Base-by-base conservation (phyloP, 2,329 filamentous ascomycete genomes). In the Aspergillus versicolor region DNA sequence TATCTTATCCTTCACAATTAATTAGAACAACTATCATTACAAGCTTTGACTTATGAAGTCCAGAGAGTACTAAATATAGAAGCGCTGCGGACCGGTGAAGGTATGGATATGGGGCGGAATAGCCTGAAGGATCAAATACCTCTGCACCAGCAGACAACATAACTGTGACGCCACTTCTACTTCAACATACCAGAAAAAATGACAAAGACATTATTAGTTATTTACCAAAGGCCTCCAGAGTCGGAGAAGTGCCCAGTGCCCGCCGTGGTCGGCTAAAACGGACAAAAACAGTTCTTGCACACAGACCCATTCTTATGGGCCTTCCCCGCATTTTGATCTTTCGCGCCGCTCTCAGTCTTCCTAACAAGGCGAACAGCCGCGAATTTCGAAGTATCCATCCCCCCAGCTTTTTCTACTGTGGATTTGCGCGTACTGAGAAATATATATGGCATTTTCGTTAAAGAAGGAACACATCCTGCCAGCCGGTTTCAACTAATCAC, bases 221-320 rank as follows among this genome's bases (percentile, higher is more conserved):
- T 37, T 13, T n/a, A 37, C 34, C 27, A 30, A 30, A 30, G 34
- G 12, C 3, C 34, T 7, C n/a, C n/a, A 12, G 34, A n/a, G 12
- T 7, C n/a, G 34, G 34, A n/a, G 13, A n/a, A 37, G 34, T 37
- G 34, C 34, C 34, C 13, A 15, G 5, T n/a, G 27, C 8, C 27
- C 27, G 6, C 34, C 6, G 34, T 13, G 34, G 34, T 11, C 34
- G 34, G 34, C 34, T 15, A 37, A 37, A 7, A 37, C 34, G 5
- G 34, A 30, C 27, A 37, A 37, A 37, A 37, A 37, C 34, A 56
- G 61, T 56, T 61, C 52, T 55, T 42, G 9, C n/a, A 17, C 38
- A 17, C 21, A 12, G 41, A 22, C 41, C 41, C 41, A 12, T 43
- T 43, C 41, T 43, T 24, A 19, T 43, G 8, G 41, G 41, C 41